Base-by-base conservation (phyloP, 208 protist genomes). In the Phytomonas sp. region DNA sequence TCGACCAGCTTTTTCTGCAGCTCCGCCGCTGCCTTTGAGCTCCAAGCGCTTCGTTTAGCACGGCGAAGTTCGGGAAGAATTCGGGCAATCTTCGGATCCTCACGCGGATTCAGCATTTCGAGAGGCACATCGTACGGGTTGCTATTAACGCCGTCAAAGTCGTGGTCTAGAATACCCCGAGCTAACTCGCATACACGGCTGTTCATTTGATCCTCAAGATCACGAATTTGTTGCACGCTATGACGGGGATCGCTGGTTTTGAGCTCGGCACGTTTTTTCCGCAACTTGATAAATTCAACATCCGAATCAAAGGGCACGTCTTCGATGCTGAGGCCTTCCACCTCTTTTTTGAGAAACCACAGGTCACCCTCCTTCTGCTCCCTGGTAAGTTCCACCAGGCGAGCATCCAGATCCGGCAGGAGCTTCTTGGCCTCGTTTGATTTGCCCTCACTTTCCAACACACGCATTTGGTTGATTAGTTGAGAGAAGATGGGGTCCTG, bases 311-410 rank as follows among this genome's bases (percentile, higher is more conserved):
- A 53, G 6, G 76, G 82, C n/a, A 93, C 67, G 43, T 89, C 76
- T 43, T 83, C 78, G 40, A 93, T 71, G 37, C 81, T 81, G 60
- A 93, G 79, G 30, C 84, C 88, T 67, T 88, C 79, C 34, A 85
- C 83, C 68, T 81, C 80, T 68, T 80, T 84, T 71, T 91, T 80
- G n/a, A 93, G 71, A 73, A 85, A 89, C 71, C 78, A 87, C 36
- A 87, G 74, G 66, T 90, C 87, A 17, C 78, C 77, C 34, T 90
- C 79, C n/a, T 79, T 85, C 73, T 78, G 79, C 69, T 89, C 78
- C 72, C 81, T 82, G 31, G 77, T 81, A 28, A 88, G 67, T 70
- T 82, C 78, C 31, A 69, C 59, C 34, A 85, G 71, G 65, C 80
- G 78, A 30, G 46, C 61, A 34, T 81, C 79, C 81, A 89, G 84